phyloP scores from a whole-genome alignment of 2,329 filamentous ascomycete genomes.

The Pyrenophora teres region DNA sequence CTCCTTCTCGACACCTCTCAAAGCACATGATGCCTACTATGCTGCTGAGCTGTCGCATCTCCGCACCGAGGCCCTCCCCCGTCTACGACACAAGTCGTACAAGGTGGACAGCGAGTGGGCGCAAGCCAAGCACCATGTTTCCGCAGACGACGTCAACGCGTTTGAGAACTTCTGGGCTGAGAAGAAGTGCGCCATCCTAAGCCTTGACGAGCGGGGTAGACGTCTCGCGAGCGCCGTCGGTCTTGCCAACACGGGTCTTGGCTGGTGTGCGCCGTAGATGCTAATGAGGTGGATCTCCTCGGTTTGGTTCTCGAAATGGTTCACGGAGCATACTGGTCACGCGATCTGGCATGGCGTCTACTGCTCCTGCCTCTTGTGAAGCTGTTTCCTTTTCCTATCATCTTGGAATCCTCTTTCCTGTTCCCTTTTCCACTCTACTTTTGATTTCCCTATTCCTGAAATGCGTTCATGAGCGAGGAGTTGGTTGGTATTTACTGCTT shows the following conservation, averaged over 20 bases:
- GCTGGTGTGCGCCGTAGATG: conserved; percentile 43
- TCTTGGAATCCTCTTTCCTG: conserved; percentile 10
- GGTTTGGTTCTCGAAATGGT: conserved; percentile 11
- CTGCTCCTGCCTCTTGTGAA: not conserved
- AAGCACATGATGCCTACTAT: conserved; percentile 43
- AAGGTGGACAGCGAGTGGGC: conserved; percentile 44
- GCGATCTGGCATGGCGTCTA: not conserved
- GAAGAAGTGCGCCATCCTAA: conserved; percentile 40
- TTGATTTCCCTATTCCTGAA: conserved; percentile 3
- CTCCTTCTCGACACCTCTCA: conserved; percentile 42
- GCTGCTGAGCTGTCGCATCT: conserved; percentile 47
- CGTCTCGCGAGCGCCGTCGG: conserved; percentile 31
- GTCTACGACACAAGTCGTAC: conserved; percentile 49
- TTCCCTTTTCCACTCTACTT: conserved; percentile 5
- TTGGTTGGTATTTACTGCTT: conserved; percentile 23
- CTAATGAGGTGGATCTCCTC: conserved; percentile 33
- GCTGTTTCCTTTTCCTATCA: conserved; percentile 7
- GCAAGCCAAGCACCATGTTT: conserved; percentile 35
- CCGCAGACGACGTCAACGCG: conserved; percentile 29
- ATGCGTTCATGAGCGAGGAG: conserved; percentile 30
- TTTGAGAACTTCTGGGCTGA: conserved; percentile 50
- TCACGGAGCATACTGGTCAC: conserved; percentile 10
- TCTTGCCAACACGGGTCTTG: conserved; percentile 37
- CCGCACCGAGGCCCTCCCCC: conserved; percentile 48
- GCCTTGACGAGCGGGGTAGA: conserved; percentile 40